Evolutionary conservation across 2,329 filamentous ascomycete genomes (phyloP).

Genomic region (Alternaria solani): DNA sequence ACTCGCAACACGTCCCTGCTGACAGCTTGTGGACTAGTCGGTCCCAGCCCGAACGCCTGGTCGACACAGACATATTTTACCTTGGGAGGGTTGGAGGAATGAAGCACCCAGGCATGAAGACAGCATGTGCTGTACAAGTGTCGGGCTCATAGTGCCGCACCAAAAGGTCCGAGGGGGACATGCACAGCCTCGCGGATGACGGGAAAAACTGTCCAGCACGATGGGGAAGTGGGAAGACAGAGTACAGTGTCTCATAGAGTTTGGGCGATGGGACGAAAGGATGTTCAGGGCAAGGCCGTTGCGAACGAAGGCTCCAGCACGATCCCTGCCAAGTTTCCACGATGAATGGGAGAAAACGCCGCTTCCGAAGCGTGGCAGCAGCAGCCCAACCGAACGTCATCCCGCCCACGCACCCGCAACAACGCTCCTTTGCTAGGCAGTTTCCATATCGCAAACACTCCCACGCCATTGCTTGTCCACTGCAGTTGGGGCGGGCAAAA

Average conservation of each 20-base stretch:
- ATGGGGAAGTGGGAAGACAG: background rate
- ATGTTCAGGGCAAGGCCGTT: background rate
- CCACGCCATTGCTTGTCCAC: background rate
- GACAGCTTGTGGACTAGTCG: background rate
- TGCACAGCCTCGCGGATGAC: background rate
- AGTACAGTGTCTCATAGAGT: background rate
- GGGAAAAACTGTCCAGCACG: background rate
- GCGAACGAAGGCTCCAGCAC: background rate
- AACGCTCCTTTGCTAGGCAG: conserved; percentile 1
- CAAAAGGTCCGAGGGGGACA: background rate
- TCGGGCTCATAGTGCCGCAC: background rate
- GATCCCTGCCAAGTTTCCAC: conserved; percentile 29
- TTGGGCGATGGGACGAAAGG: background rate
- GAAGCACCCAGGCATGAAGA: background rate
- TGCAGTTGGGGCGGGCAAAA: background rate
- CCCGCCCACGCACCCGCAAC: conserved; percentile 3
- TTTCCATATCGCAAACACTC: conserved; percentile 8
- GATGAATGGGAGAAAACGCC: conserved; percentile 20
- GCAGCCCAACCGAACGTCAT: conserved; percentile 26
- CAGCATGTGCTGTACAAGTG: background rate
- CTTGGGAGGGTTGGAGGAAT: background rate
- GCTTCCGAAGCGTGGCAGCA: conserved; percentile 26
- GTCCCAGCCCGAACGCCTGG: background rate
- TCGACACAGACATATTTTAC: background rate
- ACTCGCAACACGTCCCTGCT: background rate